Percentiles rank a stretch among this genome's conserved stretches.
Conservation (phyloP, 169 alveolate species). For the Eimeria praecox region DNA sequence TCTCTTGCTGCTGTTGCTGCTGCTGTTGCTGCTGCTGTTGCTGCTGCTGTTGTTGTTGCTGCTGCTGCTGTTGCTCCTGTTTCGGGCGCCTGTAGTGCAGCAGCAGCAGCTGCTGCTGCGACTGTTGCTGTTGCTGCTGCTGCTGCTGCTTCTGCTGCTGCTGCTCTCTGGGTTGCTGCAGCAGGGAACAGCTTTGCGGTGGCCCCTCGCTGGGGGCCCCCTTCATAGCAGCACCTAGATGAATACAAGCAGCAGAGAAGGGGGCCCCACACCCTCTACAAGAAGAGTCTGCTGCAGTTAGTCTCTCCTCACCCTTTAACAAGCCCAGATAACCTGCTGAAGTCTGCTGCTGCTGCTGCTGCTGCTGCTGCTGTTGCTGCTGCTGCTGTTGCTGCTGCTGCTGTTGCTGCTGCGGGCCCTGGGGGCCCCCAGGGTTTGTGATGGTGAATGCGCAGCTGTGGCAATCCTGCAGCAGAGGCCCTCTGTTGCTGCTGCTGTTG, state of each 20-base stretch:
- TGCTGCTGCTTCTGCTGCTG: not conserved
- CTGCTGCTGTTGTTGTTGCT: constrained; percentile 1
- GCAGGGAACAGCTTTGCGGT: not conserved
- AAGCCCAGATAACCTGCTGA: too few relatives aligned
- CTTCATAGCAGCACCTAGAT: not conserved
- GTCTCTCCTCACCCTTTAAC: too few relatives aligned
- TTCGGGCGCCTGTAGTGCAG: not conserved
- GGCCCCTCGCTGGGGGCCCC: not conserved
- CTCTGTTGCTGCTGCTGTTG: constrained; percentile 33
- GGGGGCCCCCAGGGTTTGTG: not conserved
- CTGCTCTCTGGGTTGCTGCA: not conserved
- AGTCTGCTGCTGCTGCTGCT: too few relatives aligned
- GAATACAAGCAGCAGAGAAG: too few relatives aligned
- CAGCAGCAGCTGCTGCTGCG: not conserved
- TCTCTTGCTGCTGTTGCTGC: not conserved
- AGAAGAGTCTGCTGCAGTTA: not conserved
- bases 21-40: not conserved
- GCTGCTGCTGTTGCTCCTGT: not conserved
- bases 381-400: constrained; percentile 35
- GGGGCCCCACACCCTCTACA: not conserved
- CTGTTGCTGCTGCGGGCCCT: not conserved
- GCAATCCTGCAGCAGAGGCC: not conserved
- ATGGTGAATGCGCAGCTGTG: not conserved
- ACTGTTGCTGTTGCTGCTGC: constrained; percentile 14
- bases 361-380: too few relatives aligned